Conservation (phyloP, 495 filamentous ascomycete species). For the Aspergillus saccharolyticus region DNA sequence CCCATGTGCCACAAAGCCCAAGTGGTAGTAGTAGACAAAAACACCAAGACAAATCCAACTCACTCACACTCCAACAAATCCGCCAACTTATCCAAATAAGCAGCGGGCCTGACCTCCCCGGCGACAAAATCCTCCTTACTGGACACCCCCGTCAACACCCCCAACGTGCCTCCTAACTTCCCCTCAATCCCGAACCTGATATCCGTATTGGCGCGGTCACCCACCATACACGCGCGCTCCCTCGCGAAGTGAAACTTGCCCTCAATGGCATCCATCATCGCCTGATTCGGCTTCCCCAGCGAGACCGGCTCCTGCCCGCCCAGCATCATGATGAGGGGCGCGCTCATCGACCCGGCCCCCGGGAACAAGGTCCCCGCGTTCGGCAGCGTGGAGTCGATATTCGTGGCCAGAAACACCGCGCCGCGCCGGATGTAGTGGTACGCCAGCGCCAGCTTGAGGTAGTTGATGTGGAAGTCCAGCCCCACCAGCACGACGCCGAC, state of each 20-base stretch:
- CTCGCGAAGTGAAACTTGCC: conserved; percentile 89
- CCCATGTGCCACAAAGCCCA: no score
- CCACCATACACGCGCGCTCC: conserved; percentile 87
- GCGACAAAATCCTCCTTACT: conserved; percentile 77
- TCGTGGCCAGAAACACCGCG: conserved; percentile 91
- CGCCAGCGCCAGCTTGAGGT: conserved; percentile 78
- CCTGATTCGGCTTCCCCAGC: conserved; percentile 91
- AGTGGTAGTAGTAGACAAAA: no score
- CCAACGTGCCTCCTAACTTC: conserved; percentile 82
- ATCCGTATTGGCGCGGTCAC: conserved; percentile 91
- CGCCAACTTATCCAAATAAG: conserved; percentile 75
- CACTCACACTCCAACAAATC: conserved; percentile 53
- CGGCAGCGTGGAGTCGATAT: conserved; percentile 83
- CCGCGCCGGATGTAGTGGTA: conserved; percentile 79
- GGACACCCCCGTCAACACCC: conserved; percentile 84
- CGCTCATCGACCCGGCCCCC: conserved; percentile 78
- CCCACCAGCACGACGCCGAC: conserved; percentile 87
- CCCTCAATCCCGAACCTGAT: conserved; percentile 94
- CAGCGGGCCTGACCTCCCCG: conserved; percentile 63
- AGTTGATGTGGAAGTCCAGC: conserved; percentile 89
- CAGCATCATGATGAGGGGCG: conserved; percentile 73
- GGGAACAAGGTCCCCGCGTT: conserved; percentile 77
- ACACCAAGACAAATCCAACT: no score
- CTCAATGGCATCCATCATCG: conserved; percentile 99
- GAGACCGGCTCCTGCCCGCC: conserved; percentile 58